phyloP scores from a whole-genome alignment of 1,284 basidiomycete genomes.

The Dichomitus squalens region DNA sequence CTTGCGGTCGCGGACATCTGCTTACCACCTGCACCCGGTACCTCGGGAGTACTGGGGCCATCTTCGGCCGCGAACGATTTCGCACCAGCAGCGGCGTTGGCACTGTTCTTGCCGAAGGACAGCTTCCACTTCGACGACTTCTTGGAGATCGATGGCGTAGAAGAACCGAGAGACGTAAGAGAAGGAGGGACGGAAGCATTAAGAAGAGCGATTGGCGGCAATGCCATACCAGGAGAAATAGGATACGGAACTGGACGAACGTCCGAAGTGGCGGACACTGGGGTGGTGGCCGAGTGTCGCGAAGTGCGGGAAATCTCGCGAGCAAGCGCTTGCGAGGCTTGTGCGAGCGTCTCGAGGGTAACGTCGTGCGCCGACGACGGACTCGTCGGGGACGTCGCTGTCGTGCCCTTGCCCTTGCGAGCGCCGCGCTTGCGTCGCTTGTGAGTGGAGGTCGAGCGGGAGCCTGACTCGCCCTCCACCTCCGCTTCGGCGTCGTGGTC shows the following conservation, averaged over 20 bases:
- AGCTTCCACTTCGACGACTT: constrained; percentile 83
- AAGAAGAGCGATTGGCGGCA: constrained; percentile 23
- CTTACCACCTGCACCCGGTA: constrained; percentile 21
- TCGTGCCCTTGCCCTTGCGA: constrained; percentile 66
- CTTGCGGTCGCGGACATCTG: constrained; percentile 61
- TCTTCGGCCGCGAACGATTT: constrained; percentile 47
- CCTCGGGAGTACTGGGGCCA: constrained; percentile 21
- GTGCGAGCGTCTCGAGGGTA: constrained; percentile 71
- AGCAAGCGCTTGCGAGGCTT: constrained; percentile 80
- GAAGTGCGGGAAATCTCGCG: constrained; percentile 75
- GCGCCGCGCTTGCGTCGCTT: constrained; percentile 81
- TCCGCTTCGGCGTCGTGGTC: constrained; percentile 39
- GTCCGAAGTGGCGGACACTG: constrained; percentile 17
- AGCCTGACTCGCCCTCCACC: constrained; percentile 40
- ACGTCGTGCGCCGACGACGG: constrained; percentile 42
- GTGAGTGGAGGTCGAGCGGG: constrained; percentile 64
- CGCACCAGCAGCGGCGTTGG: constrained; percentile 26
- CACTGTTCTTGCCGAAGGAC: constrained; percentile 64
- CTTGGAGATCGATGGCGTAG: constrained; percentile 52
- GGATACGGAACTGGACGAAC: constrained; percentile 14
- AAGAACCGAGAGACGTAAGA: constrained; percentile 18
- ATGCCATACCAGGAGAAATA: constrained; percentile 16
- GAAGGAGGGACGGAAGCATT: constrained; percentile 25
- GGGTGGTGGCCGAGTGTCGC: constrained; percentile 20
- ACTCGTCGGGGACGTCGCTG: constrained; percentile 27